phyloP scores from a whole-genome alignment of 345 rosid genomes.

The Rubroshorea leprosula region DNA sequence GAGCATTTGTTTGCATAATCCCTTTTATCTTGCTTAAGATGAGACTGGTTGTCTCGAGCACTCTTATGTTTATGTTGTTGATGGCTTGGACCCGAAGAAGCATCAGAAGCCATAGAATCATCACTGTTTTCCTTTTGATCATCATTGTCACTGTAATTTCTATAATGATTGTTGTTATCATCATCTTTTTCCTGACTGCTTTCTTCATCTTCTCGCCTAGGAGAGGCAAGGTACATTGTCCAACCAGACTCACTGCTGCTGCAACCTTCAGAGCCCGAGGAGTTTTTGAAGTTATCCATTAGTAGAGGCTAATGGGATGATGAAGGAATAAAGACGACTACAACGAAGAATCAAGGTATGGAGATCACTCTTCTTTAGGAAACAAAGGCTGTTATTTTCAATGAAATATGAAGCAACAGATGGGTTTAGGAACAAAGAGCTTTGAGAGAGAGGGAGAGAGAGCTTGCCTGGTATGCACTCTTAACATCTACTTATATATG shows the following conservation, averaged over 20 bases:
- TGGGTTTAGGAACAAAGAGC: not conserved
- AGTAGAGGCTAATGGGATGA: not conserved
- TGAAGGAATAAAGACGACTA: not conserved
- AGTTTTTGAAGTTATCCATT: slow-evolving; percentile 33
- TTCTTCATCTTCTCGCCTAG: slow-evolving; percentile 42
- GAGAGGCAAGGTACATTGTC: slow-evolving; percentile 60
- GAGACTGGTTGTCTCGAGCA: slow-evolving; percentile 4
- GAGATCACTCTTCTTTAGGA: not conserved
- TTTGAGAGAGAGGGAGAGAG: not conserved
- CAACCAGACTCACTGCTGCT: slow-evolving; percentile 90
- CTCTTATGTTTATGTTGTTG: slow-evolving; percentile 24
- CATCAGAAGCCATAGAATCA: slow-evolving; percentile 80
- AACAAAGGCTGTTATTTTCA: no score
- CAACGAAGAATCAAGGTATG: not conserved
- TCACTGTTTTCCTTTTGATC: slow-evolving; percentile 50
- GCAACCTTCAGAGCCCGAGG: slow-evolving; percentile 46
- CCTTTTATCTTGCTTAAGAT: slow-evolving; percentile 21
- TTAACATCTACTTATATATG: slow-evolving; percentile 13
- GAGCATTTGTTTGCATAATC: slow-evolving; percentile 24
- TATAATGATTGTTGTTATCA: slow-evolving; percentile 15
- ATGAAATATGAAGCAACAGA: no score
- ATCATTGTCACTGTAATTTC: slow-evolving; percentile 7
- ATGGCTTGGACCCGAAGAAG: slow-evolving; percentile 58
- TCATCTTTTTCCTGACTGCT: slow-evolving; percentile 26
- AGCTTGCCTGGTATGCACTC: not conserved